phyloP scores from a whole-genome alignment of 1,284 basidiomycete species.

The Trametes versicolor region DNA sequence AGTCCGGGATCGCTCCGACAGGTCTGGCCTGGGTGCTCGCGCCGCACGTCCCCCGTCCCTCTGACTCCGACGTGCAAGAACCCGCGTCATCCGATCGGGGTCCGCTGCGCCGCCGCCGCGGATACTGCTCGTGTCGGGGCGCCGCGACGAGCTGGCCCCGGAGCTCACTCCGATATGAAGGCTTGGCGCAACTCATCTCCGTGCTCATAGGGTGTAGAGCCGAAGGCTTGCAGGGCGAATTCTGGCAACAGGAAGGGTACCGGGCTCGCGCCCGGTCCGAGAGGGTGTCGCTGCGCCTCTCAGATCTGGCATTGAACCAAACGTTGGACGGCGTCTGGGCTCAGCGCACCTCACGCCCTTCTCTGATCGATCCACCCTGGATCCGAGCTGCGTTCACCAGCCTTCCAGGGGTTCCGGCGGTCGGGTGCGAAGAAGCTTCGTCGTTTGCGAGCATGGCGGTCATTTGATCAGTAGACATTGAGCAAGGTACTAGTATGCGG shows the following conservation, averaged over 20 bases:
- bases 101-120: neutral
- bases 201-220: neutral
- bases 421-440: neutral
- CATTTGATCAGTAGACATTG: neutral
- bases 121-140: neutral
- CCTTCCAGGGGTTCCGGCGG: neutral
- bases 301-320: neutral
- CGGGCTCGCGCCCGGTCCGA: conserved; percentile 1
- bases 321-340: neutral
- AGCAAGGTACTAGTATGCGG: neutral
- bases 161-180: conserved; percentile 1
- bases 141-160: neutral
- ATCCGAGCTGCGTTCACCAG: neutral
- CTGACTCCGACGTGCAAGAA: conserved; percentile 7
- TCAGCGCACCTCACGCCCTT: neutral
- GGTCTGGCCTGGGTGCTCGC: neutral
- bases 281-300: neutral
- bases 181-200: neutral
- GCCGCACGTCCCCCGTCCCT: neutral
- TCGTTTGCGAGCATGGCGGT: neutral
- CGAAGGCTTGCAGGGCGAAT: neutral
- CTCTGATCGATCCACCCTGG: neutral
- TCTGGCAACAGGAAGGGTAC: neutral
- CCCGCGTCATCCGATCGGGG: no score
- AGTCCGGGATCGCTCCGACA: conserved; percentile 3